These are phyloP conservation scores for Spirogloea muscicola DNA, from an alignment of 139 green algal genomes.

Conservation along the genomic window DNA sequence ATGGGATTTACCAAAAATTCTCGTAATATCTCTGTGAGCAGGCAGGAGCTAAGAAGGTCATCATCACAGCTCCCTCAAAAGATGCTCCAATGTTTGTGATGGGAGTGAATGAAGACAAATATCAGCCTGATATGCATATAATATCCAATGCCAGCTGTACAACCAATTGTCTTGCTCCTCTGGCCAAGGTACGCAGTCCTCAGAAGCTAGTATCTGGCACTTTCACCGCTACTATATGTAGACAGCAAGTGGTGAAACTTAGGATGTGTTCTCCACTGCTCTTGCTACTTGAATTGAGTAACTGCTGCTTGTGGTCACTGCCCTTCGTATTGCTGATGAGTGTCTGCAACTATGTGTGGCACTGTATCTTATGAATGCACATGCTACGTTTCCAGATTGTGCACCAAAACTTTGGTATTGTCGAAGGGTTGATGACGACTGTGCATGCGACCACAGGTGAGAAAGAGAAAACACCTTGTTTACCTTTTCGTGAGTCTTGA, in stretches of 20 bases:
- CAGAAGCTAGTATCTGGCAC: not conserved
- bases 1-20: not conserved
- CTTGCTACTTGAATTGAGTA: not conserved
- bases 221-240: not conserved
- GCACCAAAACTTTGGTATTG: conserved; percentile 58
- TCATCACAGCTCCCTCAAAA: conserved; percentile 87
- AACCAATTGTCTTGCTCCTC: conserved; percentile 61
- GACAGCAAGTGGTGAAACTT: not conserved
- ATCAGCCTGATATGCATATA: conserved; percentile 48
- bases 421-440: conserved; percentile 87
- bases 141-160: conserved; percentile 62
- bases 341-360: not conserved
- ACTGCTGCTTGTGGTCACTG: not conserved
- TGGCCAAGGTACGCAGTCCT: conserved; percentile 52
- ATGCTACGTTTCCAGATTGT: conserved; percentile 55
- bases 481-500: not conserved
- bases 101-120: conserved; percentile 57
- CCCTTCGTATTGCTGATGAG: not conserved
- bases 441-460: conserved; percentile 79
- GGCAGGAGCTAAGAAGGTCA: conserved; percentile 90
- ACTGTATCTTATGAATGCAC: not conserved
- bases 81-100: conserved; percentile 86
- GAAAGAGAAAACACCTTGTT: not conserved
- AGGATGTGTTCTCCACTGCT: not conserved
- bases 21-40: conserved; percentile 8